phyloP scores from a whole-genome alignment of 202 grass and related monocot genomes.

The Panicum hallii region DNA sequence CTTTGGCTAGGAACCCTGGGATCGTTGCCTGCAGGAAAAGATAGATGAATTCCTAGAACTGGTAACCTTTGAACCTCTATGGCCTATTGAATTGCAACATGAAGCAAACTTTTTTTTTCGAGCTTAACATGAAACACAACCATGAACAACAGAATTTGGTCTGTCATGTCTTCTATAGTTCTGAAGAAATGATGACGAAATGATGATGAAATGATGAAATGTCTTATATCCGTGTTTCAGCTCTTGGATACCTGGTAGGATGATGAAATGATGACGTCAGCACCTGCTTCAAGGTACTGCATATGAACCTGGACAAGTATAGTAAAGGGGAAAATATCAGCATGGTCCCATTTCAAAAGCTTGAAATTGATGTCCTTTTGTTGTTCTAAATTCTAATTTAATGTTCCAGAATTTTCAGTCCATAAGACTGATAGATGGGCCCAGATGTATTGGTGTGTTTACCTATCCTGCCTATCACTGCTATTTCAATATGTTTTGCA shows the following conservation, averaged over 20 bases:
- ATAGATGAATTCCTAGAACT: not conserved
- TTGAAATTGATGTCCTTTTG: not conserved
- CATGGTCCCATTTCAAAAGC: not conserved
- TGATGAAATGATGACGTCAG: slow-evolving; percentile 69
- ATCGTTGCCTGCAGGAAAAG: slow-evolving; percentile 68
- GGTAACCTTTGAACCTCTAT: not conserved
- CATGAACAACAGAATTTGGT: not conserved
- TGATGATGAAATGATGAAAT: too few relatives aligned
- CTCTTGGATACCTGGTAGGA: too few relatives aligned
- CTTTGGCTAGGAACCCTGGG: slow-evolving; percentile 76
- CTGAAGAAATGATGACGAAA: slow-evolving; percentile 56
- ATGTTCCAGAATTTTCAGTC: not conserved
- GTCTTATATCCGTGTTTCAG: too few relatives aligned
- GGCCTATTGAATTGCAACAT: not conserved
- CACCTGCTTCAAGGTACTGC: slow-evolving; percentile 81
- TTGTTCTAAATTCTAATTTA: not conserved
- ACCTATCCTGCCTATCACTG: not conserved
- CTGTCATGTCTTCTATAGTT: not conserved
- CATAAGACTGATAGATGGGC: not conserved
- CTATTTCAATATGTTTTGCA: not conserved
- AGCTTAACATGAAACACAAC: not conserved
- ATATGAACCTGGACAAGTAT: slow-evolving; percentile 66
- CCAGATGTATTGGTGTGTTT: not conserved
- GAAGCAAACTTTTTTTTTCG: not conserved
- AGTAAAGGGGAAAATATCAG: not conserved